Evolutionary conservation across 441 rosid genomes (phyloP).

Genomic region (Erodium moschatum): DNA sequence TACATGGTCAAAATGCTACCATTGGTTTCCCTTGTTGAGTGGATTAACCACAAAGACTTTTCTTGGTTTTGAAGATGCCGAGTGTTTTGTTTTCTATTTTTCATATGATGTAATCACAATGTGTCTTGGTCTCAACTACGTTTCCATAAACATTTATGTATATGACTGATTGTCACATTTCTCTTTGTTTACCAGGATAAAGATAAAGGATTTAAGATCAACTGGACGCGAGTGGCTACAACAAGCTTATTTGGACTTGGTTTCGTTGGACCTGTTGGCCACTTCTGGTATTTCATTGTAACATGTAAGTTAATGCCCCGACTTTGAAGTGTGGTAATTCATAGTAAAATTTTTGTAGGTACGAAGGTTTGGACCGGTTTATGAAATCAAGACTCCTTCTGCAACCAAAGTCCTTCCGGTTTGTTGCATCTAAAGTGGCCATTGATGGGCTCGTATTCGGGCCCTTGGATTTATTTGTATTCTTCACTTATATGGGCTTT

Average conservation of each 20-base stretch:
- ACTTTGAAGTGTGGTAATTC: background rate
- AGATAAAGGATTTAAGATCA: conserved; percentile 26
- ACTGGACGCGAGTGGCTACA: conserved; percentile 43
- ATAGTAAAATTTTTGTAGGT: conserved; percentile 27
- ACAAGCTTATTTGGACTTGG: conserved; percentile 51
- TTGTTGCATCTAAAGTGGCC: conserved; percentile 45
- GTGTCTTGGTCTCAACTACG: background rate
- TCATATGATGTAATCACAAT: background rate
- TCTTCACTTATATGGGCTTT: conserved; percentile 53
- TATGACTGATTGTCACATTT: background rate
- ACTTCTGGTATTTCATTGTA: conserved; percentile 31
- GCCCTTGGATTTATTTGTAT: conserved; percentile 44
- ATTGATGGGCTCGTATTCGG: conserved; percentile 43
- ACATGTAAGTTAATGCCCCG: background rate
- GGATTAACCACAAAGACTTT: too few relatives aligned
- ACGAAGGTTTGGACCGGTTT: conserved; percentile 41
- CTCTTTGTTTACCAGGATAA: conserved; percentile 25
- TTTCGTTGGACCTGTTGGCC: conserved; percentile 52
- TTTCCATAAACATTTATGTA: background rate
- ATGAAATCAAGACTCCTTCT: conserved; percentile 33
- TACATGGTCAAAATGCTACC: too few relatives aligned
- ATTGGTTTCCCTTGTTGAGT: too few relatives aligned
- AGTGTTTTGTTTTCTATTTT: background rate
- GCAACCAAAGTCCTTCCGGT: conserved; percentile 39
- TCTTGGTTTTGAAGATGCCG: background rate